Conservation (phyloP, 78 protist genomes). For the Dictyostelium brefeldianum region DNA sequence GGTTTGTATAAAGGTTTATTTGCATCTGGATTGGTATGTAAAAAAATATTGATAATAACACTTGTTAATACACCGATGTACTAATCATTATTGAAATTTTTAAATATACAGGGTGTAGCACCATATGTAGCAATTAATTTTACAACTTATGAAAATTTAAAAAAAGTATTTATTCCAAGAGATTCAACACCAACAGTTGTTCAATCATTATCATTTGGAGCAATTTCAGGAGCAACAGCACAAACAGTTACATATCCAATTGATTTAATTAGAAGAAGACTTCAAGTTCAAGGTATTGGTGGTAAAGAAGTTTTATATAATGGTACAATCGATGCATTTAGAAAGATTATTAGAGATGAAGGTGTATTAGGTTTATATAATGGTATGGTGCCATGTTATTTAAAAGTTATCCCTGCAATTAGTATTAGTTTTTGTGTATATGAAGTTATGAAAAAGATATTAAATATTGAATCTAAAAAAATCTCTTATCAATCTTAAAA, state of each 20-base stretch:
- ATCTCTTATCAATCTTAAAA: constrained; percentile 45
- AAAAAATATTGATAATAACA: no score
- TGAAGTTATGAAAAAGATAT: constrained; percentile 77
- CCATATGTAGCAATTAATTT: constrained; percentile 94
- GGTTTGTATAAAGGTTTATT: constrained; percentile 87
- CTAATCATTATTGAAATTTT: background rate
- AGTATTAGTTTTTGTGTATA: constrained; percentile 87
- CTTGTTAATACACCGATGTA: no score
- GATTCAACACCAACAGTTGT: constrained; percentile 16
- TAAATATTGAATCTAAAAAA: constrained; percentile 56
- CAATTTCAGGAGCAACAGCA: constrained; percentile 90
- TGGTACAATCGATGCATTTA: constrained; percentile 75
- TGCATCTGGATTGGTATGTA: constrained; percentile 83
- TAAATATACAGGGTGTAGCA: constrained; percentile 88
- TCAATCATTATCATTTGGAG: constrained; percentile 75
- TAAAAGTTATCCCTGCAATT: constrained; percentile 91
- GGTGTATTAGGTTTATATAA: constrained; percentile 80
- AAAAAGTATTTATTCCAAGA: constrained; percentile 23
- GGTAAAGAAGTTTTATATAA: constrained; percentile 60
- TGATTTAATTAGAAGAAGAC: constrained; percentile 81
- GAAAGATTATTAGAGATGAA: constrained; percentile 39
- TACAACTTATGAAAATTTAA: constrained; percentile 88
- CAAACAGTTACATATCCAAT: constrained; percentile 91
- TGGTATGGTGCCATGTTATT: constrained; percentile 89
- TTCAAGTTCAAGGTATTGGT: constrained; percentile 87